A percentile compares a stretch with the other conserved stretches of the same genome.
Conservation (phyloP, 176 grass and related monocot genomes). For the Cenchrus fungigraminus region DNA sequence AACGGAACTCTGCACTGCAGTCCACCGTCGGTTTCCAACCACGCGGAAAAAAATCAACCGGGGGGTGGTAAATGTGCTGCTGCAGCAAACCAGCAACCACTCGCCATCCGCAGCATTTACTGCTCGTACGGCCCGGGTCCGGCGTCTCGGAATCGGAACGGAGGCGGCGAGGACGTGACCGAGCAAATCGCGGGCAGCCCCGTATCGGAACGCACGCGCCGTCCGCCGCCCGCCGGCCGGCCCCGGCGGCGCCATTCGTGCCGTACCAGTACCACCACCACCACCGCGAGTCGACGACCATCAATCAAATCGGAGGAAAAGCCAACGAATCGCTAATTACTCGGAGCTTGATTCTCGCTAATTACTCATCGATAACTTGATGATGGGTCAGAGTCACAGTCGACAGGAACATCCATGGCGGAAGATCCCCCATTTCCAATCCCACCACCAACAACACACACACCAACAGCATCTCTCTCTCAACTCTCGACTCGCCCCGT, state of each 20-base stretch:
- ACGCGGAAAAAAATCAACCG: background rate
- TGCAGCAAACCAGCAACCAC: background rate
- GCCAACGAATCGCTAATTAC: background rate
- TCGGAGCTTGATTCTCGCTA: background rate
- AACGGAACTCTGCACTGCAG: background rate
- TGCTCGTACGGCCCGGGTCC: slow-evolving; percentile 5
- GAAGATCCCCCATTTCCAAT: slow-evolving; percentile 12
- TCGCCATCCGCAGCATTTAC: slow-evolving; percentile 21
- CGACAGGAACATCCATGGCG: background rate
- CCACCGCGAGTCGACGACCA: no score
- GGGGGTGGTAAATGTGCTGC: background rate
- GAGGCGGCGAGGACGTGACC: background rate
- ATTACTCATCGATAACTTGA: slow-evolving; percentile 35
- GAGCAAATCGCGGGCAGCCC: slow-evolving; percentile 56
- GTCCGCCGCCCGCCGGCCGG: background rate
- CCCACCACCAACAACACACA: background rate
- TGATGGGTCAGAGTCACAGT: background rate
- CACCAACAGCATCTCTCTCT: background rate
- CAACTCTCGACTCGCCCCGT: slow-evolving; percentile 22
- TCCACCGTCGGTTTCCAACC: background rate
- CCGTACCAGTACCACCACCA: no score
- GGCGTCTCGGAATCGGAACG: slow-evolving; percentile 18
- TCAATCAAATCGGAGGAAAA: background rate
- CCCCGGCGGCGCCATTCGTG: background rate
- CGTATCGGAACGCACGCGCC: slow-evolving; percentile 28